Conservation (phyloP, 2,329 filamentous ascomycete genomes). For the Colletotrichum incanum region DNA sequence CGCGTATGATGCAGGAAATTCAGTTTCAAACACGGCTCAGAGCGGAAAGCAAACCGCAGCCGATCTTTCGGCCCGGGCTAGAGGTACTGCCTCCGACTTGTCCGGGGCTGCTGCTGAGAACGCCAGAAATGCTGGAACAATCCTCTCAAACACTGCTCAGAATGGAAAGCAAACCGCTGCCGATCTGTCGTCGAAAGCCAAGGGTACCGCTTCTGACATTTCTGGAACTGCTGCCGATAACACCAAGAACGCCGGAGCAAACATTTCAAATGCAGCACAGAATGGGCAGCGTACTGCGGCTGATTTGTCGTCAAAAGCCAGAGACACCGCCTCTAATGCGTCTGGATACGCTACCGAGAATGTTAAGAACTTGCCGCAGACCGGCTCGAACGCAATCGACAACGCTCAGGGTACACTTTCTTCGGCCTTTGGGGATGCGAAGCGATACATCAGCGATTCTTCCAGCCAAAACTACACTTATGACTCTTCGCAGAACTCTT, state of each 20-base stretch:
- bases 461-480: neutral
- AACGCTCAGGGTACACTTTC: neutral
- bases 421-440: neutral
- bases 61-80: neutral
- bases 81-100: neutral
- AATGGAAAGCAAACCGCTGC: conserved; percentile 2
- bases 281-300: neutral
- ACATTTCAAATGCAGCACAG: neutral
- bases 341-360: neutral
- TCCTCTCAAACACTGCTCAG: neutral
- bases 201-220: neutral
- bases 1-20: neutral
- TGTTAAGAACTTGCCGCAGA: neutral
- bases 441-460: neutral
- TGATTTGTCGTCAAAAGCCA: neutral
- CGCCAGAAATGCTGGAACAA: neutral
- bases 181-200: neutral
- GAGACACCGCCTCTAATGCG: neutral
- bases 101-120: neutral
- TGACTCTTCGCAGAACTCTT: neutral
- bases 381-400: neutral
- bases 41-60: neutral
- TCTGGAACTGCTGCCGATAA: neutral
- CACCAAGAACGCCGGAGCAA: neutral
- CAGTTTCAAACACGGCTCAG: neutral